phyloP scores from a whole-genome alignment of 805 yeast species.

The Sugiyamaella mastotermitis region DNA sequence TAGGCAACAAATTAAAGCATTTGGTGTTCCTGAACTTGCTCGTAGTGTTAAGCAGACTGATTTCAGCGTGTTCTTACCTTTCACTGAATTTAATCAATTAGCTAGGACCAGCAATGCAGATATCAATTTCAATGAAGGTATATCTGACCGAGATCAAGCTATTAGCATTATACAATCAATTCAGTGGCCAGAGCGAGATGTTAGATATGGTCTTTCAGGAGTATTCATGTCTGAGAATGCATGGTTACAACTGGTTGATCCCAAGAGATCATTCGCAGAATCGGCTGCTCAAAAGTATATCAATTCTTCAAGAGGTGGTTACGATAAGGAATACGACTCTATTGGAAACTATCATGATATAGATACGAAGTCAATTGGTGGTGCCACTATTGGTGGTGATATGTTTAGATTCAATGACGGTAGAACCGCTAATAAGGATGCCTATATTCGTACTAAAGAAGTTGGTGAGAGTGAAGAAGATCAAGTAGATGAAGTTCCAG shows the following conservation, averaged over 20 bases:
- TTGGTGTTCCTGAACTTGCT: constrained; percentile 37
- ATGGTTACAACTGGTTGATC: constrained; percentile 36
- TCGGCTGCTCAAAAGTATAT: constrained; percentile 27
- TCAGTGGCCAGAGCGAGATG: constrained; percentile 34
- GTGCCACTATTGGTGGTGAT: constrained; percentile 29
- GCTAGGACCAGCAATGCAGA: constrained; percentile 11
- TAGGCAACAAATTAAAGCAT: constrained; percentile 36
- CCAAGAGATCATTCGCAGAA: constrained; percentile 30
- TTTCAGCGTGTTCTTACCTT: constrained; percentile 34
- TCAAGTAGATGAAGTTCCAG: constrained; percentile 25
- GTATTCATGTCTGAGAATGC: constrained; percentile 36
- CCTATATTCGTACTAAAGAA: constrained; percentile 25
- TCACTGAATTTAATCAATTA: constrained; percentile 27
- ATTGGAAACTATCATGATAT: constrained; percentile 30
- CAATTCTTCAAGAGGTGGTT: constrained; percentile 18
- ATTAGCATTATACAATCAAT: constrained; percentile 23
- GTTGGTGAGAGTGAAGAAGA: constrained; percentile 29
- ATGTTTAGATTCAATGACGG: constrained; percentile 29
- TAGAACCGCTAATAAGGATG: constrained; percentile 21
- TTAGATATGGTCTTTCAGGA: constrained; percentile 34
- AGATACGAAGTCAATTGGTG: constrained; percentile 29
- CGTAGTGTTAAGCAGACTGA: constrained; percentile 34
- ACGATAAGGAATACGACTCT: constrained; percentile 22
- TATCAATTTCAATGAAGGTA: constrained; percentile 11
- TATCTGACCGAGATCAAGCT: constrained; percentile 30